These are phyloP conservation scores for Amauroascus verrucosus DNA, from an alignment of 2,329 filamentous ascomycete genomes.

Conservation along the genomic window DNA sequence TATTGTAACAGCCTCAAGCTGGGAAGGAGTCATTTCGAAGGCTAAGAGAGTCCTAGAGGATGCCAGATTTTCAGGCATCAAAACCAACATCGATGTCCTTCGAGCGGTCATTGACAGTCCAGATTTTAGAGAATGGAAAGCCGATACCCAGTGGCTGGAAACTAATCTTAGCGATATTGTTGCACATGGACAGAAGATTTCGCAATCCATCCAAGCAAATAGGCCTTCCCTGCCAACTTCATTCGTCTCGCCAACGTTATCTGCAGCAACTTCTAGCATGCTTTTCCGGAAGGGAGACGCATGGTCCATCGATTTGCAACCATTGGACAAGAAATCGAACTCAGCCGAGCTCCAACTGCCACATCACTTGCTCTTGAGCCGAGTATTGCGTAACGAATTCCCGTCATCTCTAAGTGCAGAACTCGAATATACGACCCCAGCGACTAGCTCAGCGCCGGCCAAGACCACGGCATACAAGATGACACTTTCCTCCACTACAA, in stretches of 20 bases:
- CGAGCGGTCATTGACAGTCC: slow-evolving; percentile 43
- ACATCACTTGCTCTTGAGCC: slow-evolving; percentile 46
- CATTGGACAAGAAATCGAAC: slow-evolving; percentile 17
- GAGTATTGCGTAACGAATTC: slow-evolving; percentile 51
- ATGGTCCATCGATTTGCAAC: slow-evolving; percentile 44
- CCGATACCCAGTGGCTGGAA: slow-evolving; percentile 52
- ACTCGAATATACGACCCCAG: slow-evolving; percentile 39
- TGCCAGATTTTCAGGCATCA: slow-evolving; percentile 46
- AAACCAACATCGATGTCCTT: slow-evolving; percentile 49
- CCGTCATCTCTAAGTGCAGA: slow-evolving; percentile 46
- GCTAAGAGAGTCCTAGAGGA: slow-evolving; percentile 47
- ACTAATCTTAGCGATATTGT: slow-evolving; percentile 37
- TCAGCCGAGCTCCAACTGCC: slow-evolving; percentile 18
- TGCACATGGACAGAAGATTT: slow-evolving; percentile 24
- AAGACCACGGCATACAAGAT: slow-evolving; percentile 36
- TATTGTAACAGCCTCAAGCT: slow-evolving; percentile 46
- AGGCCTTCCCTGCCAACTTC: slow-evolving; percentile 22
- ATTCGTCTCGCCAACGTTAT: slow-evolving; percentile 17
- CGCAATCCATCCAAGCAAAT: slow-evolving; percentile 17
- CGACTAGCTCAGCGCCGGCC: slow-evolving; percentile 16
- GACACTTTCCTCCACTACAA: slow-evolving; percentile 38
- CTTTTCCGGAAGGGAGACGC: slow-evolving; percentile 51
- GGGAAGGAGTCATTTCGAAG: slow-evolving; percentile 45
- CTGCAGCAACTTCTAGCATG: slow-evolving; percentile 20
- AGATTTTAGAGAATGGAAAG: slow-evolving; percentile 40